Evolutionary conservation across 2,329 filamentous ascomycete genomes (phyloP).

Genomic region (Colletotrichum tamarilloi): DNA sequence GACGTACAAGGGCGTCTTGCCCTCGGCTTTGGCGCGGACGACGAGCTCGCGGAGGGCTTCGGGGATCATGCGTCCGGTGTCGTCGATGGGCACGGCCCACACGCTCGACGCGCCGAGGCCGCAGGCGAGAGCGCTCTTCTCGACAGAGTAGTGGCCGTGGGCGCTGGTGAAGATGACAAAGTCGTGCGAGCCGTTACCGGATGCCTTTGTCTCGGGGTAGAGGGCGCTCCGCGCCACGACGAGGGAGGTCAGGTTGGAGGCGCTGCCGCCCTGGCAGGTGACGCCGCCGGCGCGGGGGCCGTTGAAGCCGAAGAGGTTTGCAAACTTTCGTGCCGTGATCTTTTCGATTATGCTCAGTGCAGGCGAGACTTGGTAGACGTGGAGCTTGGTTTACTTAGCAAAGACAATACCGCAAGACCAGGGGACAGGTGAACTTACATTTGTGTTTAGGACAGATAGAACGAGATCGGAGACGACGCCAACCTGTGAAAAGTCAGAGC

Average conservation of each 20-base stretch:
- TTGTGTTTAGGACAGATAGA: conserved; percentile 89
- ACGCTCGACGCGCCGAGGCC: conserved; percentile 84
- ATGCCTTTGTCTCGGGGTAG: conserved; percentile 79
- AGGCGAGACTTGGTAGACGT: conserved; percentile 94
- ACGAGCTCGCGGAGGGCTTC: conserved; percentile 73
- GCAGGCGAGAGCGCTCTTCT: conserved; percentile 92
- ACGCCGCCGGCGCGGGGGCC: conserved; percentile 79
- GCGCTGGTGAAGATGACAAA: conserved; percentile 90
- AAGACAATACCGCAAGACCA: background rate
- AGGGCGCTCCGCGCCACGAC: conserved; percentile 89
- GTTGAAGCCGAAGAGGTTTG: conserved; percentile 79
- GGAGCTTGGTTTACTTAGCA: conserved; percentile 66
- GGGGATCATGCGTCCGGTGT: conserved; percentile 76
- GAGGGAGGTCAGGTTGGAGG: conserved; percentile 87
- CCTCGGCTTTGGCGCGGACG: conserved; percentile 68
- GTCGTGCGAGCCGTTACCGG: conserved; percentile 72
- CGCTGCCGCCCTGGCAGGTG: conserved; percentile 83
- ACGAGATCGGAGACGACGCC: conserved; percentile 88
- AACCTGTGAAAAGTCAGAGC: conserved; percentile 59
- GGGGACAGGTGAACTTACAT: conserved; percentile 61
- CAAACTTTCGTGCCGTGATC: conserved; percentile 77
- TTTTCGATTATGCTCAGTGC: conserved; percentile 91
- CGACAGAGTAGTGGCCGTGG: conserved; percentile 94
- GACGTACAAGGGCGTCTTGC: conserved; percentile 90
- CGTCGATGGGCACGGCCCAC: conserved; percentile 79